Base-by-base conservation (phyloP, 2,329 filamentous ascomycete genomes). In the Trichoderma sp. region DNA sequence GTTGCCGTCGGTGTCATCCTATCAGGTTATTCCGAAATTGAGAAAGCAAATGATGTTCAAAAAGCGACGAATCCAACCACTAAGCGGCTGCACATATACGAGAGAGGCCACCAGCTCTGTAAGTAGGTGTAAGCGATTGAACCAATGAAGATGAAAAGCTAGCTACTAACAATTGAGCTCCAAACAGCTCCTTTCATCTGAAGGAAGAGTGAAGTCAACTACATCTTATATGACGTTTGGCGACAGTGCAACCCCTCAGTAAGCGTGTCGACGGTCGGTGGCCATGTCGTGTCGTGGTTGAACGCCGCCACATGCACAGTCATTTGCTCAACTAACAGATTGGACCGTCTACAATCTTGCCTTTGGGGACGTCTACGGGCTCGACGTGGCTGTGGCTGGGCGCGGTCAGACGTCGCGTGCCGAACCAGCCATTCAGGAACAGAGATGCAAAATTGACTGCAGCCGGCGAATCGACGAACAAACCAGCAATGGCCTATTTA, bases 1-100 rank as follows among this genome's bases (percentile, higher is more conserved):
- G 71, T 72, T 68, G 74, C 73, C 50, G 69, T 71, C 9, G 73
- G 73, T 39, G 71, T 64, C 74, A 77, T 77, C 14, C 9, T 47
- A n/a, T 9, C 19, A 43, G 3, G 50, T n/a, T 39, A 26, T n/a
- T 41, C 26, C 30, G 28, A 12, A 2, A 7, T 10, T 10, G 9
- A 10, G 7, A 30, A 51, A 19, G 7, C n/a, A 15, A 51, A 2
- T 30, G n/a, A 19, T 30, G 5, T 28, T 19, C 24, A 14, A 24
- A 17, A 39, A 26, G 2, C 5, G 56, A 59, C 10, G 26, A 14
- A 15, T 24, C 47, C 41, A 54, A n/a, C 17, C n/a, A 17, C 14
- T 39, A 7, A 26, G 17, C 14, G 7, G 41, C 48, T 41, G 19
- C 34, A 51, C 24, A 43, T 60, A 19, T 41, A 28, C 19, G 14